These are phyloP conservation scores for Ilyonectria robusta DNA, from an alignment of 2,329 filamentous ascomycete genomes.

Conservation along the genomic window DNA sequence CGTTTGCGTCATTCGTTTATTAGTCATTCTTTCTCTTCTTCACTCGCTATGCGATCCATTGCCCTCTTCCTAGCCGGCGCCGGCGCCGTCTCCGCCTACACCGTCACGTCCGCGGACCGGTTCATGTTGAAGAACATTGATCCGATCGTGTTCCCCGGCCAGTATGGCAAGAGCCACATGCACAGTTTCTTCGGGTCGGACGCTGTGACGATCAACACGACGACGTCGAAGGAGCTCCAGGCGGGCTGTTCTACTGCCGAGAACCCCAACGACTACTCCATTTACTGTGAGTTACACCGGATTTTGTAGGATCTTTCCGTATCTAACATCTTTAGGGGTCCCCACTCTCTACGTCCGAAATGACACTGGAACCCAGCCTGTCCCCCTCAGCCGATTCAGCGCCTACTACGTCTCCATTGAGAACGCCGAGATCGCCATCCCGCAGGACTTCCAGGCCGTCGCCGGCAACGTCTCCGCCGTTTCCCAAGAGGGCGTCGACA, in stretches of 20 bases:
- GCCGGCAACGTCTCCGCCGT: slow-evolving; percentile 53
- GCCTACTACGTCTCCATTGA: slow-evolving; percentile 61
- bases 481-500: slow-evolving; percentile 21
- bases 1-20: neutral
- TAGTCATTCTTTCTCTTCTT: neutral
- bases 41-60: neutral
- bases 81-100: slow-evolving; percentile 39
- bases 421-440: slow-evolving; percentile 59
- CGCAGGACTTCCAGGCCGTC: slow-evolving; percentile 58
- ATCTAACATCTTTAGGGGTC: slow-evolving; percentile 39
- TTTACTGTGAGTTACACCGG: slow-evolving; percentile 54
- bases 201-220: slow-evolving; percentile 47
- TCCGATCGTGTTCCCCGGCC: slow-evolving; percentile 50
- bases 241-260: slow-evolving; percentile 59
- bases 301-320: fast-evolving
- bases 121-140: slow-evolving; percentile 55
- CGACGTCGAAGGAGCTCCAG: slow-evolving; percentile 52
- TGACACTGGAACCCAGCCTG: slow-evolving; percentile 47
- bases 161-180: slow-evolving; percentile 51
- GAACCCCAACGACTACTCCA: slow-evolving; percentile 63
- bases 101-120: slow-evolving; percentile 32
- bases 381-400: slow-evolving; percentile 56
- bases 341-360: slow-evolving; percentile 56
- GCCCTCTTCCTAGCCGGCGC: slow-evolving; percentile 11
- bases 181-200: slow-evolving; percentile 56